These are phyloP conservation scores for Coffea humblotiana DNA, from an alignment of 305 asterid species.

Conservation along the genomic window DNA sequence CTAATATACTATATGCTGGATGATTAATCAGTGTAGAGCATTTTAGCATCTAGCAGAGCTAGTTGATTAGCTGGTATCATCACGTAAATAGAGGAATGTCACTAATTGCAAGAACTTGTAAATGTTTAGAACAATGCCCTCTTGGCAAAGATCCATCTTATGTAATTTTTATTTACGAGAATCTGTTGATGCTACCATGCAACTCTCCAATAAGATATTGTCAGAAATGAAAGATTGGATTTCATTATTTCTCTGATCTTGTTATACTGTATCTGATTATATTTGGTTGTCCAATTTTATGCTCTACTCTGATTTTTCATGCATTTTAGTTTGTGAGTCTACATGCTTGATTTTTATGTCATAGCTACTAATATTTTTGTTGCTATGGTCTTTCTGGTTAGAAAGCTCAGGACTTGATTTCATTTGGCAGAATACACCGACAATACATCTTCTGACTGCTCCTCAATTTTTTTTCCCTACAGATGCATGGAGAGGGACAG, in stretches of 20 bases:
- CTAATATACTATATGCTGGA: background rate
- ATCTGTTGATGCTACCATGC: background rate
- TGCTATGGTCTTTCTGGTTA: background rate
- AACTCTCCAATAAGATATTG: background rate
- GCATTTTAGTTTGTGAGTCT: background rate
- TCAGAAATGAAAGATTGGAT: background rate
- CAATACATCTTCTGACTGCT: background rate
- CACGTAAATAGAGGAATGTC: background rate
- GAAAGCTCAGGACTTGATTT: background rate
- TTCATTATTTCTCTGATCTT: background rate
- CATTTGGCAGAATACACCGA: background rate
- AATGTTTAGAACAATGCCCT: background rate
- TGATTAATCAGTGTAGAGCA: background rate
- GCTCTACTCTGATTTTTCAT: background rate
- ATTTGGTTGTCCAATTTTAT: background rate
- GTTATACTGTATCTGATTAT: background rate
- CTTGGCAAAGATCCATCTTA: background rate
- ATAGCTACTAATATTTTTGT: background rate
- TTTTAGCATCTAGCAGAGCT: background rate
- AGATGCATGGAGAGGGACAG: conserved; percentile 48
- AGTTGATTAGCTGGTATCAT: background rate
- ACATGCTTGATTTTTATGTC: no score
- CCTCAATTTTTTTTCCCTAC: conserved; percentile 10
- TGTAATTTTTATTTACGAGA: background rate
- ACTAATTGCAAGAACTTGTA: background rate